These are phyloP conservation scores for Aquanectria penicillioides DNA, from an alignment of 2,329 filamentous ascomycete species.

Conservation along the genomic window DNA sequence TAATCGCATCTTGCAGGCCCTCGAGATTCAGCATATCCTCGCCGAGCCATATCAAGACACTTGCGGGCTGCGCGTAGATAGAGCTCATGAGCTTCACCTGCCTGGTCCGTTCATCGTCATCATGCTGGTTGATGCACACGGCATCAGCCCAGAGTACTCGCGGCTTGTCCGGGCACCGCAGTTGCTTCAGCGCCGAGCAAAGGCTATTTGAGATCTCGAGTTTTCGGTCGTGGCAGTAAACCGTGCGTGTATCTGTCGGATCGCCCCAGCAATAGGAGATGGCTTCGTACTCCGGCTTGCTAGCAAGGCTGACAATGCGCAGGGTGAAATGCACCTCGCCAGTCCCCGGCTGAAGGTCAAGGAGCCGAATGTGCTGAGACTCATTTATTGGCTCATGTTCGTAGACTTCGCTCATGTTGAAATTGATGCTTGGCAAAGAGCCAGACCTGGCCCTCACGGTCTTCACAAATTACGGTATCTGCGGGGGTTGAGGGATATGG, in stretches of 20 bases:
- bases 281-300: not conserved
- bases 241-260: not conserved
- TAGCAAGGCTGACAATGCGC: not conserved
- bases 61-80: not conserved
- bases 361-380: not conserved
- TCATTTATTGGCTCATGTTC: not conserved
- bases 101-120: not conserved
- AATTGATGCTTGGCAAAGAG: too few relatives aligned
- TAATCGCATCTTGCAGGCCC: not conserved
- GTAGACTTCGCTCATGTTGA: not conserved
- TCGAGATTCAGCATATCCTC: not conserved
- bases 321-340: not conserved
- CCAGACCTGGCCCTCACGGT: too few relatives aligned
- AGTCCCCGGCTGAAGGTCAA: not conserved
- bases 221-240: not conserved
- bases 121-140: conserved; percentile 11
- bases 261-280: conserved; percentile 9
- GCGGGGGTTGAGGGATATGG: too few relatives aligned
- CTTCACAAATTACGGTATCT: too few relatives aligned
- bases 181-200: not conserved
- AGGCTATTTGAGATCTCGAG: not conserved
- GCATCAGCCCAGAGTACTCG: conserved; percentile 11
- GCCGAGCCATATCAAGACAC: conserved; percentile 4
- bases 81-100: conserved; percentile 8
- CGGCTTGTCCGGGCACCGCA: not conserved